A percentile compares a stretch with the other conserved stretches of the same genome.
phyloP scores from a whole-genome alignment of 2,329 filamentous ascomycete species.

The Pseudogymnoascus destructans region DNA sequence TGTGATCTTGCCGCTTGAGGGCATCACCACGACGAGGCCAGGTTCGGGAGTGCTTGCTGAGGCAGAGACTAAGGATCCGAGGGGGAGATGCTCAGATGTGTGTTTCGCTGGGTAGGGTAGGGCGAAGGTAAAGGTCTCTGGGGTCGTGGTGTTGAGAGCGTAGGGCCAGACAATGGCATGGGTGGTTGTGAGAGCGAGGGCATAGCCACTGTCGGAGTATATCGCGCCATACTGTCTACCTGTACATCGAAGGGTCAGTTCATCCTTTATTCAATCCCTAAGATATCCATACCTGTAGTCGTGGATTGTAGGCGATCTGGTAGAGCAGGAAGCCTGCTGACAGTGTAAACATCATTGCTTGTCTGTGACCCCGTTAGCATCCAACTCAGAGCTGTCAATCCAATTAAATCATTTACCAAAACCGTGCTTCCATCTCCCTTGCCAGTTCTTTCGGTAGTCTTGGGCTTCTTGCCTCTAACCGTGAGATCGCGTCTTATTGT shows the following conservation, averaged over 20 bases:
- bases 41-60: conserved; percentile 68
- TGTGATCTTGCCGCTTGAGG: conserved; percentile 68
- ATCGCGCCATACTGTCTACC: conserved; percentile 53
- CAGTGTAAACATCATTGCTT: conserved; percentile 70
- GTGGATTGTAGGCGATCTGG: conserved; percentile 63
- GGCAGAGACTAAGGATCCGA: conserved; percentile 71
- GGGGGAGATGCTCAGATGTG: conserved; percentile 57
- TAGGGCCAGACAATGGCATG: conserved; percentile 90
- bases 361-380: conserved; percentile 40
- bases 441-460: conserved; percentile 49
- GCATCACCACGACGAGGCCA: conserved; percentile 76
- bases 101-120: conserved; percentile 61
- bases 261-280: background rate
- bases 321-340: conserved; percentile 71
- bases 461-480: conserved; percentile 48
- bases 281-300: conserved; percentile 42
- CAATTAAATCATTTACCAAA: conserved; percentile 37
- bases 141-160: conserved; percentile 49
- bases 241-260: conserved; percentile 26
- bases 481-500: conserved; percentile 36
- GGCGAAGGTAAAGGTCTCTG: conserved; percentile 68
- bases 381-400: conserved; percentile 1
- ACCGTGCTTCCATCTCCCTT: conserved; percentile 57
- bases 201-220: conserved; percentile 55
- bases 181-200: conserved; percentile 65